These are phyloP conservation scores for Termitomyces sp. DNA, from an alignment of 768 basidiomycete genomes.

Conservation along the genomic window DNA sequence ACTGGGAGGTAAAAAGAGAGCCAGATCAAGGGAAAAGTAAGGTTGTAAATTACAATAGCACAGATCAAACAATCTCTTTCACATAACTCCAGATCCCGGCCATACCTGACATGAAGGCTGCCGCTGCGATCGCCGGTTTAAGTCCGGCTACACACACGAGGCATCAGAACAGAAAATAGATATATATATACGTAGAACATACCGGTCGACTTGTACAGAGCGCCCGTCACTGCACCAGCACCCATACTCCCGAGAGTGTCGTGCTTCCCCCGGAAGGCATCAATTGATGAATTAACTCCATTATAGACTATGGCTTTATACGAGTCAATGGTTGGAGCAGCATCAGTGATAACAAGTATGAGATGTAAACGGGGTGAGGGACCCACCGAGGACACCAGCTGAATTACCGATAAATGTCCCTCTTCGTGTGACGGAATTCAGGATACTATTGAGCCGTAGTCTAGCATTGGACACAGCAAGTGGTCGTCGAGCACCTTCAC, in stretches of 20 bases:
- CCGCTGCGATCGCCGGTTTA: conserved; percentile 83
- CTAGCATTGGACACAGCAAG: conserved; percentile 81
- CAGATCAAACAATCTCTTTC: conserved; percentile 78
- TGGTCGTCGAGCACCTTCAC: conserved; percentile 87
- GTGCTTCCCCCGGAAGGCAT: conserved; percentile 83
- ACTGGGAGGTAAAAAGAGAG: conserved; percentile 36
- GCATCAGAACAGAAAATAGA: conserved; percentile 23
- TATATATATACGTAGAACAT: conserved; percentile 32
- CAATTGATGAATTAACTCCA: conserved; percentile 91
- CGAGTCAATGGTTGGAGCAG: conserved; percentile 25
- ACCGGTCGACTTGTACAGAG: conserved; percentile 93
- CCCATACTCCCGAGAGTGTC: conserved; percentile 89
- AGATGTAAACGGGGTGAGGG: conserved; percentile 23
- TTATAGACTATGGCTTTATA: conserved; percentile 90
- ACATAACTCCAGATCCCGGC: conserved; percentile 94
- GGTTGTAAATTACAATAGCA: conserved; percentile 41
- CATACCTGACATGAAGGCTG: conserved; percentile 80
- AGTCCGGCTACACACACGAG: conserved; percentile 73
- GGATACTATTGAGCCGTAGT: conserved; percentile 92
- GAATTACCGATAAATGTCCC: conserved; percentile 99
- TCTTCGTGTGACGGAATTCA: conserved; percentile 94
- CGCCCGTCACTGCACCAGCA: conserved; percentile 87
- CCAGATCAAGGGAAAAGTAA: conserved; percentile 41
- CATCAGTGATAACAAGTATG: conserved; percentile 18
- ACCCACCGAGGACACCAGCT: conserved; percentile 92